phyloP scores from a whole-genome alignment of 805 yeast species.

The Starmerella lactis-condensi region DNA sequence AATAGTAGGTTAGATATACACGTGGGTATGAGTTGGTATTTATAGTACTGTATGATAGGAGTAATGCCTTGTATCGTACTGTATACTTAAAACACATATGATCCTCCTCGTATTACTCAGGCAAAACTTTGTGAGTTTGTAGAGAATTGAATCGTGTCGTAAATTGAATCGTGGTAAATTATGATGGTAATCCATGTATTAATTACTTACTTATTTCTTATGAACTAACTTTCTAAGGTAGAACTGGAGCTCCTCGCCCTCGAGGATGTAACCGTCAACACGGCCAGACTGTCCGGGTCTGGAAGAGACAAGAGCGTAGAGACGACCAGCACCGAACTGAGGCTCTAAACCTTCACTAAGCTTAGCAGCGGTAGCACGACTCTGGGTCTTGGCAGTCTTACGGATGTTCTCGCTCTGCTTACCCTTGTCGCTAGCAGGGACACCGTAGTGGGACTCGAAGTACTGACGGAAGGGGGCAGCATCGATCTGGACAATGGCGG shows the following conservation, averaged over 20 bases:
- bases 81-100: too few species aligned
- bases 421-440: conserved; percentile 31
- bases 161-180: too few species aligned
- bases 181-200: too few species aligned
- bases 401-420: conserved; percentile 73
- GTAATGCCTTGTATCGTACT: too few species aligned
- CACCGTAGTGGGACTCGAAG: conserved; percentile 98
- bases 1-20: too few species aligned
- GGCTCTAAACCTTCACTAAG: conserved; percentile 80
- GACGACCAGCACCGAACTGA: conserved; percentile 97
- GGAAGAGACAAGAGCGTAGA: conserved; percentile 95
- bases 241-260: conserved; percentile 99
- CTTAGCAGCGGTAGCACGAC: conserved; percentile 72
- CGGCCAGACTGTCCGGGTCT: conserved; percentile 99
- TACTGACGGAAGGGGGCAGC: conserved; percentile 99
- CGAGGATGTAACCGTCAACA: conserved; percentile 99
- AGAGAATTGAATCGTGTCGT: too few species aligned
- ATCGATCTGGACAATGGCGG: conserved; percentile 98
- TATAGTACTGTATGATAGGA: too few species aligned
- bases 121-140: too few species aligned
- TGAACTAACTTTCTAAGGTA: conserved; percentile 96
- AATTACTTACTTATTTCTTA: conserved; percentile 73
- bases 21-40: too few species aligned
- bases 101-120: too few species aligned
- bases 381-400: conserved; percentile 39